Evolutionary conservation across 2,329 filamentous ascomycete species (phyloP), one percentile per base, ranked within the genome.

Genomic region (Sporothrix brasiliensis): DNA sequence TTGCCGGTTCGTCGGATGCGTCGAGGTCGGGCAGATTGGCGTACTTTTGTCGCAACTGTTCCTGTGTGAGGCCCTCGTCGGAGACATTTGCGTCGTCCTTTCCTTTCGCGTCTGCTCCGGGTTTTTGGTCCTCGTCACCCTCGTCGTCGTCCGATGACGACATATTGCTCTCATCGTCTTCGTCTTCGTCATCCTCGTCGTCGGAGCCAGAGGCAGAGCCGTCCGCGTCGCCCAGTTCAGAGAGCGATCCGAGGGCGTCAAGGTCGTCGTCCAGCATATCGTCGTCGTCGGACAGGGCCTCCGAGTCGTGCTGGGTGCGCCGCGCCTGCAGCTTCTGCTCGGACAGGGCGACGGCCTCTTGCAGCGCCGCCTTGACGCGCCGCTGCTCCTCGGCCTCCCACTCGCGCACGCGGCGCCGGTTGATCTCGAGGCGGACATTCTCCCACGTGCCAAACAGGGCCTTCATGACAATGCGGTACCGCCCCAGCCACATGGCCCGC

Each of bases 401-500:
- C 73, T 88, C 86, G 52, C 84, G 82, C 19, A 90, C 73, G 2
- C 88, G 83, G 34, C 83, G 82, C 27, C 85, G 83, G 76, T 91
- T 90, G 56, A 90, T 85, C 75, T 90, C 87, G 0, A 78, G 77
- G 65, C 81, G 86, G 14, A 90, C 87, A 75, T 89, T 90, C 41
- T 90, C 88, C 88, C 88, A 91, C 0, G 85, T 89, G 44, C 83
- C 85, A 53, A 79, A 79, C 53, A 89, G 74, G 21, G 81, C 83
- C 74, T 80, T 89, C 73, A 91, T 83, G 19, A 97, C 87, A 72
- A 89, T 86, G 72, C 88, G 92, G 78, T 95, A 97, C 39, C 88
- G 86, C 60, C 83, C 81, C 72, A 89, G 84, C 79, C 89, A 89
- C 75, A 89, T 84, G 30, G 90, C 88, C 68, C 86, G 85, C 71